Percentiles rank a stretch among this genome's conserved stretches.
These are phyloP conservation scores for Microglena sp. DNA, from an alignment of 139 green algal species.

Conservation along the genomic window DNA sequence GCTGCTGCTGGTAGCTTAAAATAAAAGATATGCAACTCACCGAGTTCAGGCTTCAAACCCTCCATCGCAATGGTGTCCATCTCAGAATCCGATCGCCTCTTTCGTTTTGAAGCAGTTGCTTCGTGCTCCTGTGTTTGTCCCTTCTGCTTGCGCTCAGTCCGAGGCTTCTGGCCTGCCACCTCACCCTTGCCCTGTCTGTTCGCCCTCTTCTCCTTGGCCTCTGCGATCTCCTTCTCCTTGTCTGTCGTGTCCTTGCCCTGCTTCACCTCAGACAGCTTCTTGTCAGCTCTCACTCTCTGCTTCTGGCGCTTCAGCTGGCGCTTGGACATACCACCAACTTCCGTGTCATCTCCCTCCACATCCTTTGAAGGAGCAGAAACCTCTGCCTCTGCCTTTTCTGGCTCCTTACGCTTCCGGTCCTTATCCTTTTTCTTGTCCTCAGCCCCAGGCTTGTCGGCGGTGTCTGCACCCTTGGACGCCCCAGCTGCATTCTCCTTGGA, in stretches of 20 bases:
- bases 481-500: no score
- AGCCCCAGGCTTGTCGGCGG: no score
- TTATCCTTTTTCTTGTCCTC: no score
- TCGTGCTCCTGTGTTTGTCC: neutral
- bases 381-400: constrained; percentile 6
- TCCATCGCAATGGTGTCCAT: constrained; percentile 10
- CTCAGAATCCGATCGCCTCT: constrained; percentile 1
- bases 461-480: no score
- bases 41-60: no score
- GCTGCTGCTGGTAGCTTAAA: no score
- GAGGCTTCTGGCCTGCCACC: neutral
- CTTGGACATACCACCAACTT: no score
- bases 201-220: neutral
- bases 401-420: constrained; percentile 1
- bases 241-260: neutral
- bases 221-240: neutral
- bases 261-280: constrained; percentile 6
- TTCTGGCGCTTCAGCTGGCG: constrained; percentile 15
- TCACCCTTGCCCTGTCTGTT: neutral
- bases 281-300: constrained; percentile 8
- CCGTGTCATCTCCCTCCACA: constrained; percentile 2
- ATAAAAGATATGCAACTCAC: neutral
- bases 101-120: neutral
- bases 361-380: neutral
- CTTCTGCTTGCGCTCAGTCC: neutral